Evolutionary conservation across 2,329 filamentous ascomycete species (phyloP).

Genomic region (Aspergillus sp.): DNA sequence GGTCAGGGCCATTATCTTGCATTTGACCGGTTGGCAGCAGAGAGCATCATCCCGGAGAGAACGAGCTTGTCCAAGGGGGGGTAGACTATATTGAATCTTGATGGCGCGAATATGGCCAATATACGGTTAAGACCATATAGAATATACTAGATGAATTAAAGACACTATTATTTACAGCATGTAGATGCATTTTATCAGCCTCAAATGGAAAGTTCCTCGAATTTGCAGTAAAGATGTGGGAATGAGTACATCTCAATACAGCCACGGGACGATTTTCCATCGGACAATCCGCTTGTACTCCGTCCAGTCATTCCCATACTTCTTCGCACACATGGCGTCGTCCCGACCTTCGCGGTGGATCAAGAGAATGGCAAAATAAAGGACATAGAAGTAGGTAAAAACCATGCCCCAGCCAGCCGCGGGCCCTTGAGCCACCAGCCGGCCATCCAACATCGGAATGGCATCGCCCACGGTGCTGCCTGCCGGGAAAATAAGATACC

Average conservation of each 20-base stretch:
- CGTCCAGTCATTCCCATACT: conserved; percentile 89
- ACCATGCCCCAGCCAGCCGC: conserved; percentile 70
- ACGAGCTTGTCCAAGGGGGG: no score
- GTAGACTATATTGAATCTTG: no score
- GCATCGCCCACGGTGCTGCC: background rate
- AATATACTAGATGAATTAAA: no score
- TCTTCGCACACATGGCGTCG: conserved; percentile 80
- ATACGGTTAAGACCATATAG: no score
- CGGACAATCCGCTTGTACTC: conserved; percentile 59
- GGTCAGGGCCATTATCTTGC: conserved; percentile 17
- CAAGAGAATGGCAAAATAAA: conserved; percentile 83
- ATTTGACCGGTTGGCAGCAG: conserved; percentile 11
- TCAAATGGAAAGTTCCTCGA: no score
- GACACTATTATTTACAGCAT: no score
- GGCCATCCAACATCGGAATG: conserved; percentile 50
- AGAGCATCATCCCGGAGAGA: conserved; percentile 3
- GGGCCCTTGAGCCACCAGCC: conserved; percentile 10
- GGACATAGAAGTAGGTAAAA: conserved; percentile 86
- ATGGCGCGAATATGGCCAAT: no score
- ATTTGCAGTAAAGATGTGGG: no score
- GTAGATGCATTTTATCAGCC: no score
- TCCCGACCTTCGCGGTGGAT: conserved; percentile 81
- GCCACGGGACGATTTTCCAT: conserved; percentile 2
- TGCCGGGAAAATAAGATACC: conserved; percentile 63
- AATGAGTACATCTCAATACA: background rate